These are phyloP conservation scores for Paecilomyces sp. DNA, from an alignment of 2,329 filamentous ascomycete genomes.

Conservation along the genomic window DNA sequence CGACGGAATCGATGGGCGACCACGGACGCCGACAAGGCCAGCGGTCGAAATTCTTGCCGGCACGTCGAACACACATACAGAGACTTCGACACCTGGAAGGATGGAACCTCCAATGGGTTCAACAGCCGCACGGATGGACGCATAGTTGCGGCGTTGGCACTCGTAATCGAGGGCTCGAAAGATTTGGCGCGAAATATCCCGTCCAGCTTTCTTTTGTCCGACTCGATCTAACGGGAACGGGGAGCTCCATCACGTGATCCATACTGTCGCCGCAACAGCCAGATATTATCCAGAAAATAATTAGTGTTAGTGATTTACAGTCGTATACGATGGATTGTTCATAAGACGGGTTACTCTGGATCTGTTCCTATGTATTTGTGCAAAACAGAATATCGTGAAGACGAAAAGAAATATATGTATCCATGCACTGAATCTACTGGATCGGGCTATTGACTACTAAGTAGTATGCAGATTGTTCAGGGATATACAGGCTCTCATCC, in stretches of 20 bases:
- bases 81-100: slow-evolving; percentile 17
- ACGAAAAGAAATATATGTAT: neutral
- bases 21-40: slow-evolving; percentile 14
- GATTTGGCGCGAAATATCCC: neutral
- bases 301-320: neutral
- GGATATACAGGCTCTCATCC: neutral
- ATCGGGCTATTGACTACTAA: neutral
- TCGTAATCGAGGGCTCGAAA: neutral
- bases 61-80: slow-evolving; percentile 35
- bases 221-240: neutral
- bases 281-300: neutral
- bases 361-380: neutral
- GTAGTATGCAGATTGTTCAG: neutral
- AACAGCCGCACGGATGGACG: slow-evolving; percentile 30
- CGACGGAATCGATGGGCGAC: slow-evolving; percentile 25
- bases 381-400: neutral
- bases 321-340: neutral
- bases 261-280: neutral
- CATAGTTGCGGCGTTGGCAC: slow-evolving; percentile 22
- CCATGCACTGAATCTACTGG: neutral
- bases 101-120: slow-evolving; percentile 24
- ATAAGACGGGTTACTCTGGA: neutral
- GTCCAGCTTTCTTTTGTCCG: neutral
- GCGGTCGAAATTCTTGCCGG: slow-evolving; percentile 28
- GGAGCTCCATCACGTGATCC: neutral